These are phyloP conservation scores for Acer yangbiense DNA, from an alignment of 345 rosid genomes.

Conservation along the genomic window DNA sequence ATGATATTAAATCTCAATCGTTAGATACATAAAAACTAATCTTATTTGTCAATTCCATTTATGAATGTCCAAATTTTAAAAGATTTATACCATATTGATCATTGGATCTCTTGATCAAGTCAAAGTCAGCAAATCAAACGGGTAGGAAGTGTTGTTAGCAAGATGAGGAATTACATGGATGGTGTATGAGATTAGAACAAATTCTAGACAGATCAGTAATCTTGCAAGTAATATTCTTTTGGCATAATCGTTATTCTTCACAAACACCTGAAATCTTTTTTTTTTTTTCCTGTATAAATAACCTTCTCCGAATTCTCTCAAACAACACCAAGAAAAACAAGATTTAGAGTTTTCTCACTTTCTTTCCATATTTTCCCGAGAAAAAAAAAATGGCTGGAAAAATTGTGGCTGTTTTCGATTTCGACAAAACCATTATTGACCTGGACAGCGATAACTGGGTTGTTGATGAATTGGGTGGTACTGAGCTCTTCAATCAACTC, in stretches of 20 bases:
- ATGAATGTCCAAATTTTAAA: no score
- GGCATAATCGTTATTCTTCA: neutral
- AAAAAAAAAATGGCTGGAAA: constrained; percentile 40
- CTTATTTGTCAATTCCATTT: no score
- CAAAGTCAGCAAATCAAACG: no score
- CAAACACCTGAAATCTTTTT: neutral
- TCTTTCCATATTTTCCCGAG: neutral
- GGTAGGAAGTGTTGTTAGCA: no score
- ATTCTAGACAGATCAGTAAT: no score
- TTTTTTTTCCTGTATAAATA: neutral
- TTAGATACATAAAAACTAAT: no score
- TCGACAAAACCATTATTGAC: constrained; percentile 85
- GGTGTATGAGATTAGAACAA: no score
- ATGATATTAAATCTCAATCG: no score
- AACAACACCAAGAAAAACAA: neutral
- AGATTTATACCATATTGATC: no score
- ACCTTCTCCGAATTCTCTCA: neutral
- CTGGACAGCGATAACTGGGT: constrained; percentile 93
- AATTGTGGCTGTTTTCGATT: constrained; percentile 68
- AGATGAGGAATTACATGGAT: no score
- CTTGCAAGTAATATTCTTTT: neutral
- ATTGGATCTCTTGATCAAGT: constrained; percentile 4
- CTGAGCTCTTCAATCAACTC: constrained; percentile 75
- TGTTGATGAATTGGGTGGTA: constrained; percentile 69
- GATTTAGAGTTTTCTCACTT: neutral